Evolutionary conservation across 2,329 filamentous ascomycete species (phyloP).

Genomic region (Coniochaeta sp.): DNA sequence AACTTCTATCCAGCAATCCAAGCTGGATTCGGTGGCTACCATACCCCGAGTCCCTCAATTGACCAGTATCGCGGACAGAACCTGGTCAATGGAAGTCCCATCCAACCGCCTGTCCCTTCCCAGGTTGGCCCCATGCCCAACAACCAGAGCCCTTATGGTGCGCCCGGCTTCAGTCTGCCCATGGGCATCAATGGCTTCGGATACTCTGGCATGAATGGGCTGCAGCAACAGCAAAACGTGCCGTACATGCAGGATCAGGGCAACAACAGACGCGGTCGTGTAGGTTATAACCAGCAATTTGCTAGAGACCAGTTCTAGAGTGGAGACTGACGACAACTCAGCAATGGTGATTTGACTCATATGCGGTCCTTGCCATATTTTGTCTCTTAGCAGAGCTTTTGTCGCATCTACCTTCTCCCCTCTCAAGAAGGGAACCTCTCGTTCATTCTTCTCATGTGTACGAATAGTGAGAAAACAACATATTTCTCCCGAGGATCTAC

Average conservation of each 20-base stretch:
- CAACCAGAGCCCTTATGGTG: conserved; percentile 35
- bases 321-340: neutral
- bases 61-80: conserved; percentile 50
- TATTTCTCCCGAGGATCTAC: neutral
- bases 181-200: conserved; percentile 37
- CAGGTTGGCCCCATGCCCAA: conserved; percentile 33
- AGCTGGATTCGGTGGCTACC: conserved; percentile 46
- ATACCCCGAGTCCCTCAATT: conserved; percentile 35
- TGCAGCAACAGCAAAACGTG: conserved; percentile 39
- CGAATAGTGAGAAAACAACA: neutral
- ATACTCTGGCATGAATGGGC: conserved; percentile 34
- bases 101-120: conserved; percentile 31
- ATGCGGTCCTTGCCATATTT: neutral
- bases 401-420: neutral
- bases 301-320: conserved; percentile 18
- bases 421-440: neutral
- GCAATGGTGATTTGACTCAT: neutral
- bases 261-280: conserved; percentile 50
- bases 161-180: conserved; percentile 38
- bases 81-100: conserved; percentile 42
- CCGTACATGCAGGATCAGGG: conserved; percentile 47
- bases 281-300: conserved; percentile 34
- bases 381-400: neutral
- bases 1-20: conserved; percentile 47
- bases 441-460: neutral